Evolutionary conservation across 164 flowering plant genomes (phyloP), one percentile per base, ranked within the genome.

Genomic region (Tetracentron sinense): DNA sequence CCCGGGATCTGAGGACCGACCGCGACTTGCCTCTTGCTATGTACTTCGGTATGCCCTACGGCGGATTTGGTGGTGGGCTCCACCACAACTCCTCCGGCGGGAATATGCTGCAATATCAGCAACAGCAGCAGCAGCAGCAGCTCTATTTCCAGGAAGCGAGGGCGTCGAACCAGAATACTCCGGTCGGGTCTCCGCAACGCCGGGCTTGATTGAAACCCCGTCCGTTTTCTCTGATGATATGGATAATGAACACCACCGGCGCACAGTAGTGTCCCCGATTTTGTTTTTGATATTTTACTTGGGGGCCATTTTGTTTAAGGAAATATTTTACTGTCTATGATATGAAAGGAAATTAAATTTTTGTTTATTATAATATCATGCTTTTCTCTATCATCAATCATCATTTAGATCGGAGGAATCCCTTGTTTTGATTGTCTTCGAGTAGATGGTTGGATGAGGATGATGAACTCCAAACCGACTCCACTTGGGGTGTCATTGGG

Each of bases 81-180:
- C 44, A 56, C 26, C 1, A 6, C 53, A 49, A 2, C 53, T 15
- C 16, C n/a, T 5, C 47, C 27, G 4, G 19, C 60, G 11, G 21
- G 60, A 35, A 22, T 26, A 1, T 35, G 46, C 17, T 20, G 54
- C 26, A 35, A 8, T 25, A 52, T 52, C 58, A 50, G 28, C 71
- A 61, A 27, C n/a, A n/a, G 46, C 17, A 12, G 54, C 26, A 35
- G 6, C n/a, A 52, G 35, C 58, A 50, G 28, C 71, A 61, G 21
- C 38, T 6, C 50, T n/a, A 47, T 50, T 17, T 62, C 54, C 63
- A 30, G 23, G 70, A 62, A 59, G 42, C 70, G 8, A 64, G 60
- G 38, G 67, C 67, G 4, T 71, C 70, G 19, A 71, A 62, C 44
- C 60, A 71, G 28, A 57, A 52, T 60, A 51, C 70, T 22, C 70